A percentile compares a stretch with the other conserved stretches of the same genome.
phyloP scores from a whole-genome alignment of 345 rosid species.

The Lumnitzera racemosa region DNA sequence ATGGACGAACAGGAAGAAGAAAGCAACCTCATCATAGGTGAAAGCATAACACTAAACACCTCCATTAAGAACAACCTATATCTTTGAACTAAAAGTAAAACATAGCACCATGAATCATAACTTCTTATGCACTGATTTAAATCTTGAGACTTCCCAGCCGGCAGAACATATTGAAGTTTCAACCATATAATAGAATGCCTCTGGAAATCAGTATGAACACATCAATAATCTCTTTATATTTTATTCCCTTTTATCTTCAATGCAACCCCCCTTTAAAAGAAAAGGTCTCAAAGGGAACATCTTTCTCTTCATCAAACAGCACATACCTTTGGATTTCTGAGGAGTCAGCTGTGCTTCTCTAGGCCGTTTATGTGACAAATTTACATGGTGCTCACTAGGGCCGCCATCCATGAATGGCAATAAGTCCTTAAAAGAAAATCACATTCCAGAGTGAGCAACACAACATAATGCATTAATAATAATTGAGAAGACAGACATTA shows the following conservation, averaged over 20 bases:
- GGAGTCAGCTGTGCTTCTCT: slow-evolving; percentile 61
- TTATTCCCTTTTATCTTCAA: too few relatives aligned
- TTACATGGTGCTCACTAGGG: slow-evolving; percentile 67
- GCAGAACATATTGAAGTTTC: too few relatives aligned
- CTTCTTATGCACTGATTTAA: too few relatives aligned
- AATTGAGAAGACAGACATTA: too few relatives aligned
- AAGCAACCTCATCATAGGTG: too few relatives aligned
- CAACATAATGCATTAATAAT: background rate
- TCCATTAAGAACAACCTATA: background rate
- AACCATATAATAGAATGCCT: too few relatives aligned
- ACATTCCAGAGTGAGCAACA: slow-evolving; percentile 7
- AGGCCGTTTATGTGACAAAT: slow-evolving; percentile 76
- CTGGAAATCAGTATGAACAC: too few relatives aligned
- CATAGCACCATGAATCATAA: slow-evolving; percentile 1
- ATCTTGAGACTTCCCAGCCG: too few relatives aligned
- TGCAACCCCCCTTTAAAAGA: too few relatives aligned
- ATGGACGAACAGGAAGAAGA: too few relatives aligned
- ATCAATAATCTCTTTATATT: too few relatives aligned
- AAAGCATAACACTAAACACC: too few relatives aligned
- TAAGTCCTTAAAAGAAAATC: slow-evolving; percentile 43
- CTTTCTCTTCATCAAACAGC: background rate
- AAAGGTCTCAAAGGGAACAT: background rate
- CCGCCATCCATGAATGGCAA: slow-evolving; percentile 94
- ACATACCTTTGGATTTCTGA: slow-evolving; percentile 55
- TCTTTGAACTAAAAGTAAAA: background rate